Percentiles rank a stretch among this genome's conserved stretches.
Evolutionary conservation across 116 monocot genomes (phyloP).

Genomic region (Phalaenopsis hybrid): DNA sequence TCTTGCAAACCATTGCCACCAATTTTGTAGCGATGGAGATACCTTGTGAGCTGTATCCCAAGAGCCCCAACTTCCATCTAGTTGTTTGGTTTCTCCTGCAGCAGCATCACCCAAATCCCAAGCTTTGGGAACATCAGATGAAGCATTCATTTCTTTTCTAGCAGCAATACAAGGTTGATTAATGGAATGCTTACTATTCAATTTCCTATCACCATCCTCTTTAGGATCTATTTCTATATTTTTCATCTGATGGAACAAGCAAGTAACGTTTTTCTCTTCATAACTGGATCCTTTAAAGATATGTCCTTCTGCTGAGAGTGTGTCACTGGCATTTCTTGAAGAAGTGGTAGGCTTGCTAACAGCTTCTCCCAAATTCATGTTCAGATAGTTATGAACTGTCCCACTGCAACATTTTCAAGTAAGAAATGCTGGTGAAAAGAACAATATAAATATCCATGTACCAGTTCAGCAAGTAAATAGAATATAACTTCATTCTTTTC

Average conservation of each 20-base stretch:
- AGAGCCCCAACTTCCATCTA: constrained; percentile 30
- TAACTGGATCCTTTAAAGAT: constrained; percentile 8
- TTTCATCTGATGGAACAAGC: constrained; percentile 25
- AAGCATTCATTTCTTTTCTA: constrained; percentile 10
- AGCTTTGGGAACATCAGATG: too few species aligned
- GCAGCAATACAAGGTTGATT: constrained; percentile 18
- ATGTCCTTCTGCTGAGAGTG: constrained; percentile 19
- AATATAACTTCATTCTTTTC: background rate
- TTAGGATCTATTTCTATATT: constrained; percentile 21
- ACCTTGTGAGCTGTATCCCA: constrained; percentile 34
- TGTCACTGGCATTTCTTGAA: constrained; percentile 6
- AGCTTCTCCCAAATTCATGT: constrained; percentile 40
- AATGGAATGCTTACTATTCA: constrained; percentile 31
- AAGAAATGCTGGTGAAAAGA: background rate
- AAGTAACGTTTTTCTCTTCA: constrained; percentile 12
- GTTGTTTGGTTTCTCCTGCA: background rate
- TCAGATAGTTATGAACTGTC: background rate
- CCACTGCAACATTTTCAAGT: background rate
- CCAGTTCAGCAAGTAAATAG: background rate
- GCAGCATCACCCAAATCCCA: constrained; percentile 1
- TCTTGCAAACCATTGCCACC: constrained; percentile 61
- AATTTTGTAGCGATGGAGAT: constrained; percentile 46
- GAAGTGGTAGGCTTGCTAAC: constrained; percentile 17
- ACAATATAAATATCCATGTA: background rate
- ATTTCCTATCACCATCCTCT: constrained; percentile 46